A percentile compares a stretch with the other conserved stretches of the same genome.
These are phyloP conservation scores for Rosa hybrid DNA, from an alignment of 331 rosid species.

Conservation along the genomic window DNA sequence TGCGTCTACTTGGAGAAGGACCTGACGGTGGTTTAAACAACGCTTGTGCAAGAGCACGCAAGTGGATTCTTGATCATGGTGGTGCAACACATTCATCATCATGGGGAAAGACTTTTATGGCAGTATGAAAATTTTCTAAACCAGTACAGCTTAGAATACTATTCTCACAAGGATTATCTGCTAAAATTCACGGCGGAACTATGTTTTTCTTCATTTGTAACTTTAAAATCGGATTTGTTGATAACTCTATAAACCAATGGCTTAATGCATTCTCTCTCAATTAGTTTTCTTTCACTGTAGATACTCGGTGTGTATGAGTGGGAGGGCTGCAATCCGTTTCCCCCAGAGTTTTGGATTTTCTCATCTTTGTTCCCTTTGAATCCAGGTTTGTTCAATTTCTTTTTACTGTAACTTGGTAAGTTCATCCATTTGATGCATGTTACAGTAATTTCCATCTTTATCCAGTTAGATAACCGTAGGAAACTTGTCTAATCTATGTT, in stretches of 20 bases:
- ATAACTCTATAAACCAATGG: no score
- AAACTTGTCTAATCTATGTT: not conserved
- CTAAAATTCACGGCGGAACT: no score
- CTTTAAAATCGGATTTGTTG: no score
- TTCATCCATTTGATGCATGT: no score
- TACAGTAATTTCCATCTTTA: not conserved
- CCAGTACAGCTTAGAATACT: no score
- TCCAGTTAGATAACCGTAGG: not conserved
- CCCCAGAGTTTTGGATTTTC: slow-evolving; percentile 44
- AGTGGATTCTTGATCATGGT: slow-evolving; percentile 74
- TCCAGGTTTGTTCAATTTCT: slow-evolving; percentile 33
- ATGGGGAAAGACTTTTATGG: slow-evolving; percentile 82
- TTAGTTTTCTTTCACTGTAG: slow-evolving; percentile 23
- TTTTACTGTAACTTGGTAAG: not conserved
- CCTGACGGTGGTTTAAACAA: slow-evolving; percentile 50
- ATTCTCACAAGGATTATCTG: no score
- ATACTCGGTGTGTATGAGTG: slow-evolving; percentile 57
- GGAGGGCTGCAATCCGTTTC: slow-evolving; percentile 47
- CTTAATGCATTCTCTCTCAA: not conserved
- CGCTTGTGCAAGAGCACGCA: slow-evolving; percentile 56
- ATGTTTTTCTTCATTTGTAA: no score
- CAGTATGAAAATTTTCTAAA: slow-evolving; percentile 34
- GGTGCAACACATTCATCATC: slow-evolving; percentile 24
- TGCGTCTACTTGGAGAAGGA: slow-evolving; percentile 64
- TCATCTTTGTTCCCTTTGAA: slow-evolving; percentile 31